A percentile compares a stretch with the other conserved stretches of the same genome.
Evolutionary conservation across 495 filamentous ascomycete species (phyloP).

Genomic region (Hypoxylon perforatum): DNA sequence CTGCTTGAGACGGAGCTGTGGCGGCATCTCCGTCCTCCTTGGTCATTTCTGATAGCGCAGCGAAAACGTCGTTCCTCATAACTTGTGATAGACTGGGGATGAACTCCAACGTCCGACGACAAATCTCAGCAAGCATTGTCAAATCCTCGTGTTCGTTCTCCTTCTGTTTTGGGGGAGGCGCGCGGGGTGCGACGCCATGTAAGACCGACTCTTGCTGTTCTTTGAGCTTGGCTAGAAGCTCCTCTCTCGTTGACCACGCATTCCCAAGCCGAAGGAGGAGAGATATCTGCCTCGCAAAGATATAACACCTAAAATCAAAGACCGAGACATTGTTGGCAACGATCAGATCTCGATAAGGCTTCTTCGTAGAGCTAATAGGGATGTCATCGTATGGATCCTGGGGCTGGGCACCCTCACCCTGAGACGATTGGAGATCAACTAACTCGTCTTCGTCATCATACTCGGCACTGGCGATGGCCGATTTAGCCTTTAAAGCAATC

Average conservation of each 20-base stretch:
- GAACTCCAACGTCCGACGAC: conserved; percentile 79
- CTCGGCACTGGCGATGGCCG: conserved; percentile 43
- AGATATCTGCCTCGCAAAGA: conserved; percentile 89
- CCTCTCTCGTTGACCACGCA: conserved; percentile 65
- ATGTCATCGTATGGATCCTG: conserved; percentile 58
- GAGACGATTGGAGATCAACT: conserved; percentile 58
- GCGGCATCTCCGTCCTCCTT: conserved; percentile 39
- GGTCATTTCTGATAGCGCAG: conserved; percentile 50
- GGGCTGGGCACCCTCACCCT: conserved; percentile 40
- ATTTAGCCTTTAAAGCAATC: conserved; percentile 61
- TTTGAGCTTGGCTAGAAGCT: conserved; percentile 66
- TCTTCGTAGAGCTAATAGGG: conserved; percentile 77
- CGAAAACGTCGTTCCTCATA: conserved; percentile 77
- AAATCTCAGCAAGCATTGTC: conserved; percentile 80
- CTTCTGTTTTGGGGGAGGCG: conserved; percentile 54
- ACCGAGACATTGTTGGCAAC: conserved; percentile 96
- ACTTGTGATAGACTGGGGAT: conserved; percentile 80
- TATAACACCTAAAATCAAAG: conserved; percentile 94
- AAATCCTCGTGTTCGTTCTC: conserved; percentile 77
- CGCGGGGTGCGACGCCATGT: conserved; percentile 62
- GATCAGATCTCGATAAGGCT: conserved; percentile 91
- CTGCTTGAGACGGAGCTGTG: conserved; percentile 11
- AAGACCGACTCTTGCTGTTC: conserved; percentile 65
- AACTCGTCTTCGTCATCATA: conserved; percentile 57
- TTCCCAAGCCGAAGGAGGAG: conserved; percentile 86